These are phyloP conservation scores for Serpula lacrymans DNA, from an alignment of 768 basidiomycete genomes.

Conservation along the genomic window DNA sequence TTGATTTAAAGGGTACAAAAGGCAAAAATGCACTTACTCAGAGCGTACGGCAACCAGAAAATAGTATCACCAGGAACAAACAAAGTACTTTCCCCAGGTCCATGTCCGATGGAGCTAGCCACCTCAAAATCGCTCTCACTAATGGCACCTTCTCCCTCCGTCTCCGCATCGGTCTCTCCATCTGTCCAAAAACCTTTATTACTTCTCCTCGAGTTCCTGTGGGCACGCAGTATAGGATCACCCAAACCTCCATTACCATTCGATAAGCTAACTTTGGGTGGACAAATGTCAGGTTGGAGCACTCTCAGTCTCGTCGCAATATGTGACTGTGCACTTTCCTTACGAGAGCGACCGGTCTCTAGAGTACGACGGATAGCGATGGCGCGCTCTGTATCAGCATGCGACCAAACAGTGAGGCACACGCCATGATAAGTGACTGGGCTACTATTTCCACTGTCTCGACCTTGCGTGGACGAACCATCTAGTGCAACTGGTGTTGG, in stretches of 20 bases:
- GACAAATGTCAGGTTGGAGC: constrained; percentile 51
- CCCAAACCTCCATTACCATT: constrained; percentile 39
- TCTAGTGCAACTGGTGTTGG: constrained; percentile 29
- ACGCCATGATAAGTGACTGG: constrained; percentile 84
- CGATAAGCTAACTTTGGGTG: no score
- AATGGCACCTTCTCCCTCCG: constrained; percentile 68
- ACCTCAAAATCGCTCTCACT: constrained; percentile 88
- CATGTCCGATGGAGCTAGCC: constrained; percentile 69
- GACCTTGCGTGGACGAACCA: constrained; percentile 15
- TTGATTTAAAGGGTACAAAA: constrained; percentile 10
- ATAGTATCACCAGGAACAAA: constrained; percentile 88
- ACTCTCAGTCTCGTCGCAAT: constrained; percentile 66
- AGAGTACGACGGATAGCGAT: constrained; percentile 80
- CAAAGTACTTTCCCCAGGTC: constrained; percentile 83
- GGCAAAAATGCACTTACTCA: constrained; percentile 54
- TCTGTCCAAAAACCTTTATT: constrained; percentile 71
- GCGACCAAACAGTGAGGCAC: constrained; percentile 93
- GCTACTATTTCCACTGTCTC: constrained; percentile 32
- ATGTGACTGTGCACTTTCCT: constrained; percentile 75
- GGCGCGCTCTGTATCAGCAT: constrained; percentile 86
- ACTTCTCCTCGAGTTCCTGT: constrained; percentile 51
- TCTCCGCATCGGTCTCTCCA: constrained; percentile 66
- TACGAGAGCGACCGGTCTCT: constrained; percentile 73
- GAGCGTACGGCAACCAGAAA: constrained; percentile 92
- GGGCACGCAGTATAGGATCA: constrained; percentile 59